Conservation (phyloP, 345 rosid genomes). For the Euphorbia pulcherrima region DNA sequence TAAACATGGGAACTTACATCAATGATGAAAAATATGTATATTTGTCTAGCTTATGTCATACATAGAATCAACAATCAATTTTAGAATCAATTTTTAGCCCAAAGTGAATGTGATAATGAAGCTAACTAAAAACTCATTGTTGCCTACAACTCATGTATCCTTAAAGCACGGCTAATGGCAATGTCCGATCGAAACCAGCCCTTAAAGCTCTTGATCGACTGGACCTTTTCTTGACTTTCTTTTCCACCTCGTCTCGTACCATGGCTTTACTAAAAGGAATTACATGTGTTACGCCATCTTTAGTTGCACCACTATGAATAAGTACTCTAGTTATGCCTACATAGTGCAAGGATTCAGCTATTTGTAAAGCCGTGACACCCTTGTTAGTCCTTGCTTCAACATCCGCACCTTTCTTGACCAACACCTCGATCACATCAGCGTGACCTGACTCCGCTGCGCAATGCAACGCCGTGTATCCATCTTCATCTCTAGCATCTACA, state of each 20-base stretch:
- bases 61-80: not conserved
- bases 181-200: constrained; percentile 36
- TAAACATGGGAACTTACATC: not conserved
- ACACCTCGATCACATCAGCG: constrained; percentile 43
- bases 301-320: constrained; percentile 39
- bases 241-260: constrained; percentile 16
- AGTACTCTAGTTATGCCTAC: constrained; percentile 51
- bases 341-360: constrained; percentile 53
- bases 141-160: not conserved
- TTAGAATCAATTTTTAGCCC: not conserved
- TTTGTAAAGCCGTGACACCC: constrained; percentile 41
- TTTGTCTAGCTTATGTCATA: not conserved
- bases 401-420: constrained; percentile 54
- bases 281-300: constrained; percentile 19
- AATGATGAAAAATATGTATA: not conserved
- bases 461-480: constrained; percentile 64
- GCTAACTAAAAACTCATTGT: not conserved
- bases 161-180: constrained; percentile 41
- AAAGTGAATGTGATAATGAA: not conserved
- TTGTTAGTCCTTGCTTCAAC: constrained; percentile 52
- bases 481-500: constrained; percentile 48
- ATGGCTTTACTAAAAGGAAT: constrained; percentile 15
- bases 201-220: constrained; percentile 26
- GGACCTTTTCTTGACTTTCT: constrained; percentile 26
- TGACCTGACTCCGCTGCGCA: constrained; percentile 60